Evolutionary conservation across 1,139 yeast genomes (phyloP).

Genomic region (Pichia sorboxylosa): DNA sequence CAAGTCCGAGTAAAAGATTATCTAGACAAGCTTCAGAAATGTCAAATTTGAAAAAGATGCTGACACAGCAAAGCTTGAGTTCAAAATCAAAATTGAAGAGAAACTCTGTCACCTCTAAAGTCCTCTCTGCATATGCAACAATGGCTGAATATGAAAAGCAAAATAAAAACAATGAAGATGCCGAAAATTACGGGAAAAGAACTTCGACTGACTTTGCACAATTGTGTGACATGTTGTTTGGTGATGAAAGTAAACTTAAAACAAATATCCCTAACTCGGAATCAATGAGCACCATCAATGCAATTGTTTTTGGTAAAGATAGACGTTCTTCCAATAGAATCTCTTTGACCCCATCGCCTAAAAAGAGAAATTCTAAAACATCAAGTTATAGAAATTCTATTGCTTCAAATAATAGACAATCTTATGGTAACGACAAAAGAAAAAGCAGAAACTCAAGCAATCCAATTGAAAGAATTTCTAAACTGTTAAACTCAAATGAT

Average conservation of each 20-base stretch:
- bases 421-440: too few species aligned
- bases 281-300: conserved; percentile 22
- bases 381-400: not conserved
- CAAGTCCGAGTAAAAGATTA: conserved; percentile 9
- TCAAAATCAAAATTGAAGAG: conserved; percentile 37
- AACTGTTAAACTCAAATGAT: conserved; percentile 24
- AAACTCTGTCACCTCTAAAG: conserved; percentile 58
- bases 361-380: not conserved
- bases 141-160: conserved; percentile 36
- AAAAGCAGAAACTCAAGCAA: conserved; percentile 12
- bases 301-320: conserved; percentile 17
- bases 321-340: not conserved
- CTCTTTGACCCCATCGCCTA: not conserved
- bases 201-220: conserved; percentile 71
- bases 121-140: conserved; percentile 61
- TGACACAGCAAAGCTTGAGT: not conserved
- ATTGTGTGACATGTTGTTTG: conserved; percentile 64
- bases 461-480: conserved; percentile 22
- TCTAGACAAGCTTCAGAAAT: conserved; percentile 5
- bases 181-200: conserved; percentile 63
- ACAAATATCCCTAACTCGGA: conserved; percentile 17
- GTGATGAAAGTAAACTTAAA: conserved; percentile 19
- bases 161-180: conserved; percentile 45
- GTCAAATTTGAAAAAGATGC: conserved; percentile 4
- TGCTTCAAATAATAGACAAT: not conserved